Base-by-base conservation (phyloP, 306 rosid genomes). In the Biancaea sappan region DNA sequence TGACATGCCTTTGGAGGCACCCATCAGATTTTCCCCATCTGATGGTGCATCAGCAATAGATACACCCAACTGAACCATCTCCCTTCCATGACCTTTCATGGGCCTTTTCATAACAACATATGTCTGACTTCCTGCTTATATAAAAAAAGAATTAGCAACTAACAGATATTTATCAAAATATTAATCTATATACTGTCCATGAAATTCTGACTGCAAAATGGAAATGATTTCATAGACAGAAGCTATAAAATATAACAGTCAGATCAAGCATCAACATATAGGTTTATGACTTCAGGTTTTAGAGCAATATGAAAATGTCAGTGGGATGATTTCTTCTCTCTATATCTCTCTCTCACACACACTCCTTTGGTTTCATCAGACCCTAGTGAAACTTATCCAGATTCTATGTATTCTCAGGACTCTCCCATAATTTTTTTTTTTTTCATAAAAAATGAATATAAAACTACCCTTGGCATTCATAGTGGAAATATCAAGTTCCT, bases 31-130 rank as follows among this genome's bases (percentile, higher is more conserved):
- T 41, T 91, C 92, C 72, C 79, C 92, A 29, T 89, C 90, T 8
- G 66, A 73, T 18, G 97, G 87, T 54, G 83, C 65, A 77, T 91
- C 97, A 35, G 84, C 88, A 82, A 89, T 74, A 21, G 92, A 96
- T 63, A 82, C 72, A 72, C 97, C 97, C 50, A 91, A 75, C 59
- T 91, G 97, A 82, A 91, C 84, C 81, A 83, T 87, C 79, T 91
- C 97, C 82, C 95, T 89, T 80, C 97, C 97, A 71, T 76, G 95
- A 52, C 97, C 97, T 80, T 79, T 91, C 82, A 76, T 87, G 31
- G 97, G 97, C 85, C 95, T 86, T 78, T 87, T 89, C 32, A 84
- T 84, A 60, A 68, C 77, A 78, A 89, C 86, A 76, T 80, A 89
- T 18, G 88, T 79, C 61, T 70, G 90, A 74, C 87, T 93, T 88